These are phyloP conservation scores for Phaeotremella fagi DNA, from an alignment of 768 basidiomycete species.

Conservation along the genomic window DNA sequence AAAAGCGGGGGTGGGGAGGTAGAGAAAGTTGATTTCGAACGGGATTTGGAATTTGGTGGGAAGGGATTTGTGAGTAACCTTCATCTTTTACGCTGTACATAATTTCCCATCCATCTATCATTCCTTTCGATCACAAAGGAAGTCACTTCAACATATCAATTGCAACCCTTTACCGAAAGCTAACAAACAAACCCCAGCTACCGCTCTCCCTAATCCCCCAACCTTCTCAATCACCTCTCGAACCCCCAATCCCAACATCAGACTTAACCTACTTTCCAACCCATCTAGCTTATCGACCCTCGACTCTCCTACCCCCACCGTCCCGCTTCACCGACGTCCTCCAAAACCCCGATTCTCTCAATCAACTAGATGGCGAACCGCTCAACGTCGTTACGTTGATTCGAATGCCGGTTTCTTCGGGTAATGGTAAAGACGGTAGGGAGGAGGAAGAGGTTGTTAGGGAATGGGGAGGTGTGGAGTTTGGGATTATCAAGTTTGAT, in stretches of 20 bases:
- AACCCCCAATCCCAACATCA: constrained; percentile 21
- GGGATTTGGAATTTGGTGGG: background rate
- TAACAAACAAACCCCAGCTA: background rate
- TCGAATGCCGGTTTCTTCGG: constrained; percentile 25
- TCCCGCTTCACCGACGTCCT: constrained; percentile 12
- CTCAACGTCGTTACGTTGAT: constrained; percentile 32
- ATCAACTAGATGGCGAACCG: constrained; percentile 16
- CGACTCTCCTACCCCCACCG: constrained; percentile 20
- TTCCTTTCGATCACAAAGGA: background rate
- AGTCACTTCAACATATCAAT: background rate
- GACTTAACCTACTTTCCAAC: constrained; percentile 32
- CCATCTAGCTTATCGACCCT: constrained; percentile 35
- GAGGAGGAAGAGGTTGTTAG: constrained; percentile 22
- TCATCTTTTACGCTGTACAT: background rate
- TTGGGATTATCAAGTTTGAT: constrained; percentile 21
- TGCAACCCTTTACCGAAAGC: no score
- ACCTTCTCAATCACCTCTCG: background rate
- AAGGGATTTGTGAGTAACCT: background rate
- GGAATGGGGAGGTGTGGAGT: constrained; percentile 34
- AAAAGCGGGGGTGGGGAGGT: background rate
- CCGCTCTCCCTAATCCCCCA: constrained; percentile 29
- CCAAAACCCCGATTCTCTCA: constrained; percentile 8
- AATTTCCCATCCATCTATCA: background rate
- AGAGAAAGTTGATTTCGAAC: background rate
- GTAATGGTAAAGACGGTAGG: constrained; percentile 9